Conservation (phyloP, 495 filamentous ascomycete species). For the Trichoderma orchidacearum region DNA sequence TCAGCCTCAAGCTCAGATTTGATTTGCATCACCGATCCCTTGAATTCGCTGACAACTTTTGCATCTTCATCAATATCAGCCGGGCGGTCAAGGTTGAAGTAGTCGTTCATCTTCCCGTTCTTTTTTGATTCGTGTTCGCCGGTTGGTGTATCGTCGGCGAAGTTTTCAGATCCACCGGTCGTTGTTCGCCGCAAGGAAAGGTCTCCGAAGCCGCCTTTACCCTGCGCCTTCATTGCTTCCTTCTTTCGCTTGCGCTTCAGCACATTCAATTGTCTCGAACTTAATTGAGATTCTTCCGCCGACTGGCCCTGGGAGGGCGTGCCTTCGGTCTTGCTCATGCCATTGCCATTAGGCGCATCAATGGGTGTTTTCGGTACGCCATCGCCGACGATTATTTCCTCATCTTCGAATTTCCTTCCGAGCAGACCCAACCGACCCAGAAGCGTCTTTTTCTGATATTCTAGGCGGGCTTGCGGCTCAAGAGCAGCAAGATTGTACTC, state of each 20-base stretch:
- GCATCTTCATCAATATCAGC: constrained; percentile 67
- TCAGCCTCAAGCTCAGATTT: constrained; percentile 55
- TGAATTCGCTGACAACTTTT: constrained; percentile 92
- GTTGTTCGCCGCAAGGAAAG: constrained; percentile 58
- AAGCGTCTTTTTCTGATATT: constrained; percentile 82
- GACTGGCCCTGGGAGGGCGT: neutral
- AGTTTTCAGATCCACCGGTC: constrained; percentile 31
- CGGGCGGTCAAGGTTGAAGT: constrained; percentile 71
- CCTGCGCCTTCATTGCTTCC: constrained; percentile 62
- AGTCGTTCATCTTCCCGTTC: constrained; percentile 67
- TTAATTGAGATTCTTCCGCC: constrained; percentile 57
- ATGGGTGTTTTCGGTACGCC: constrained; percentile 29
- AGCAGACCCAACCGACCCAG: constrained; percentile 67
- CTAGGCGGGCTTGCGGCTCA: constrained; percentile 66
- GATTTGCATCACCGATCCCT: constrained; percentile 52
- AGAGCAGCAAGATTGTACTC: constrained; percentile 71
- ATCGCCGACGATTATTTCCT: constrained; percentile 45
- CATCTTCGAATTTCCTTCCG: constrained; percentile 67
- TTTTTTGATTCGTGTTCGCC: constrained; percentile 48
- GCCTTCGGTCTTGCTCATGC: constrained; percentile 21
- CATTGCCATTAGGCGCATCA: constrained; percentile 26
- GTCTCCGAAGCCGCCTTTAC: constrained; percentile 69
- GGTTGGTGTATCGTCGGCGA: constrained; percentile 42
- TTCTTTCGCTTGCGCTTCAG: constrained; percentile 82
- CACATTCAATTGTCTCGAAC: constrained; percentile 83